Evolutionary conservation across 441 rosid species (phyloP), one percentile per base, ranked within the genome.

Genomic region (Erodium chrysanthum): DNA sequence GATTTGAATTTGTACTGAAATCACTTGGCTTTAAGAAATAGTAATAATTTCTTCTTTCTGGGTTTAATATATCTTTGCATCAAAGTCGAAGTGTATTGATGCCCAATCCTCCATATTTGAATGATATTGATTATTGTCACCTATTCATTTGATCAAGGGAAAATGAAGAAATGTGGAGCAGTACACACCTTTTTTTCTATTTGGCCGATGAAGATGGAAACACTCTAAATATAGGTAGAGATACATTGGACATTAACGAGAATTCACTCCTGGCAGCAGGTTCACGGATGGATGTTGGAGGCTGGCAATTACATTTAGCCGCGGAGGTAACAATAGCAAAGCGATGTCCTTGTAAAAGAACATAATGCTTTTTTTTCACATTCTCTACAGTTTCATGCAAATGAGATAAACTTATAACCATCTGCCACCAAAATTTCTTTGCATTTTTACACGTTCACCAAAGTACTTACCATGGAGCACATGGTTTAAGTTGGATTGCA

Each of bases 201-300:
- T 71, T 95, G 80, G 96, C 92, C 50, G 91, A 95, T 80, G 99
- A 95, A 82, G 89, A 83, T 73, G 95, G 91, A 68, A 84, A 75
- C 82, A 74, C 80, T 76, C 77, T 90, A 63, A 87, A 74, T 75
- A 75, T 92, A 81, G 81, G 78, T 68, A 78, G 66, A 18, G 82
- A 85, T 67, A 70, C 7, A 67, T 72, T 75, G 20, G 82, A 81
- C 68, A 78, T 73, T 65, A 77, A 25, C 8, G 80, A 76, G 75
- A 81, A 61, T 78, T 85, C 95, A 78, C 90, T 87, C 73, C 70
- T 95, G 78, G 95, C 89, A 76, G 86, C 90, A 52, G 99, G 99
- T 73, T 88, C 88, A 73, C 84, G 84, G 71, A 54, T 61, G 22
- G 97, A 88, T 62, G 72, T 90, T 60, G 96, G 96, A 59, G 84